A percentile compares a stretch with the other conserved stretches of the same genome.
Conservation (phyloP, 495 filamentous ascomycete genomes). For the Collariella sp. region DNA sequence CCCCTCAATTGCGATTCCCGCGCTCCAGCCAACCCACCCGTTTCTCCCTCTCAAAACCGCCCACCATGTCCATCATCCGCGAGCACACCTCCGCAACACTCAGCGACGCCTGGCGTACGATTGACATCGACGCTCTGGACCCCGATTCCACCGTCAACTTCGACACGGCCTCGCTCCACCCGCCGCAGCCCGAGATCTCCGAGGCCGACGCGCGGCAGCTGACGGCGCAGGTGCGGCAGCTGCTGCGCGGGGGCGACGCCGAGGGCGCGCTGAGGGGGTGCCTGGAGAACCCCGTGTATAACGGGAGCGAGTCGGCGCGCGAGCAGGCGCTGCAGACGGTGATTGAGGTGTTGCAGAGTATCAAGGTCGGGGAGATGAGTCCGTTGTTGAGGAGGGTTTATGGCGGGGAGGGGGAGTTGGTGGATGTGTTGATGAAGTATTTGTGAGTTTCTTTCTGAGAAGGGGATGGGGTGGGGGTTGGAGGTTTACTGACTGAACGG, state of each 20-base stretch:
- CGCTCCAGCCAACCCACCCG: not conserved
- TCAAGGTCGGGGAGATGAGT: slow-evolving; percentile 84
- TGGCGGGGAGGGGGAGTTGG: slow-evolving; percentile 54
- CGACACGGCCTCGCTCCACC: slow-evolving; percentile 68
- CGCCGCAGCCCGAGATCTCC: slow-evolving; percentile 55
- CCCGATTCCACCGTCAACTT: slow-evolving; percentile 86
- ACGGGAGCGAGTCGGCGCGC: slow-evolving; percentile 52
- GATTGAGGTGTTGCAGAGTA: slow-evolving; percentile 79
- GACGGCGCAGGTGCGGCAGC: slow-evolving; percentile 70
- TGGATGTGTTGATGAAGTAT: slow-evolving; percentile 74
- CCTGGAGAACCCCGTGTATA: slow-evolving; percentile 57
- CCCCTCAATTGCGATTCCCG: not conserved
- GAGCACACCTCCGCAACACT: slow-evolving; percentile 44
- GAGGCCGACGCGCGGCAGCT: slow-evolving; percentile 65
- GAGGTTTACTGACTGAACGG: not conserved
- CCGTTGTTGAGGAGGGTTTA: slow-evolving; percentile 73
- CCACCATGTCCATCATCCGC: slow-evolving; percentile 49
- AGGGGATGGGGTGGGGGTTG: no score
- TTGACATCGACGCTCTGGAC: slow-evolving; percentile 84
- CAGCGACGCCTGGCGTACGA: slow-evolving; percentile 70
- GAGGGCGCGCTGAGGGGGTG: slow-evolving; percentile 75
- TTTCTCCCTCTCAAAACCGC: not conserved
- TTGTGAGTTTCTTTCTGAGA: slow-evolving; percentile 45
- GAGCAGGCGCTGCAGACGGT: slow-evolving; percentile 74
- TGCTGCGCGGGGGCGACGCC: slow-evolving; percentile 72